Percentiles rank a stretch among this genome's conserved stretches.
These are phyloP conservation scores for Coemansia sp. DNA, from an alignment of 192 early-diverging fungal genomes.

Conservation along the genomic window DNA sequence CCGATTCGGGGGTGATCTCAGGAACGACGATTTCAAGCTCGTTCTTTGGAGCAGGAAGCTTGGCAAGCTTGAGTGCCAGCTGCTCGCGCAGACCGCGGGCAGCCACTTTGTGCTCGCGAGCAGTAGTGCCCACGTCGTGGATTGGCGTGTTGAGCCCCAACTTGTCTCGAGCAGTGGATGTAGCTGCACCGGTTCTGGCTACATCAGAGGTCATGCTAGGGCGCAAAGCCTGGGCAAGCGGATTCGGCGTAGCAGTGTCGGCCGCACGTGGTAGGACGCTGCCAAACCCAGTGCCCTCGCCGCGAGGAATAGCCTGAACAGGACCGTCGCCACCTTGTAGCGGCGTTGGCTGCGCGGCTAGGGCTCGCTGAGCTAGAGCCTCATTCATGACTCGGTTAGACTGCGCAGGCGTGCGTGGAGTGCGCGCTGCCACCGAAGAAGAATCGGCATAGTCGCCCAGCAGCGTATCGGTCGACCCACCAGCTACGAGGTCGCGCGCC, in stretches of 20 bases:
- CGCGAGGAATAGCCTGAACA: slow-evolving; percentile 24
- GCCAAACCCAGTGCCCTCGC: slow-evolving; percentile 59
- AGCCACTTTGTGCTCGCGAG: slow-evolving; percentile 60
- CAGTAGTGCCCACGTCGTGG: slow-evolving; percentile 59
- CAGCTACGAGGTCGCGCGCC: slow-evolving; percentile 65
- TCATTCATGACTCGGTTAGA: slow-evolving; percentile 71
- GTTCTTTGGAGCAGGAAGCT: slow-evolving; percentile 85
- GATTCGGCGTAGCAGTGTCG: slow-evolving; percentile 77
- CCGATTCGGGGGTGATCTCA: slow-evolving; percentile 31
- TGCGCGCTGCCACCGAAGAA: slow-evolving; percentile 43
- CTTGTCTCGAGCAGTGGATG: slow-evolving; percentile 61
- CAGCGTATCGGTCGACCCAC: slow-evolving; percentile 62
- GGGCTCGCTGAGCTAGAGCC: slow-evolving; percentile 79
- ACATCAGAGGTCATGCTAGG: slow-evolving; percentile 20
- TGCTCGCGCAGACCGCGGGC: slow-evolving; percentile 61
- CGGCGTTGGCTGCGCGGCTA: slow-evolving; percentile 76
- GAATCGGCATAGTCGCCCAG: slow-evolving; percentile 72
- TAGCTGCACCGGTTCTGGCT: slow-evolving; percentile 21
- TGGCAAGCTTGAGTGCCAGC: slow-evolving; percentile 65
- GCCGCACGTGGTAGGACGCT: slow-evolving; percentile 60
- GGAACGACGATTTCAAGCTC: slow-evolving; percentile 91
- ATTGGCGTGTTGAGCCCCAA: slow-evolving; percentile 59
- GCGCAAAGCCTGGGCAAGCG: slow-evolving; percentile 50
- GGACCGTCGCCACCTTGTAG: slow-evolving; percentile 75
- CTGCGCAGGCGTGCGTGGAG: slow-evolving; percentile 51